Evolutionary conservation across 2,329 filamentous ascomycete genomes (phyloP).

Genomic region (Fusarium solani-melongenae): DNA sequence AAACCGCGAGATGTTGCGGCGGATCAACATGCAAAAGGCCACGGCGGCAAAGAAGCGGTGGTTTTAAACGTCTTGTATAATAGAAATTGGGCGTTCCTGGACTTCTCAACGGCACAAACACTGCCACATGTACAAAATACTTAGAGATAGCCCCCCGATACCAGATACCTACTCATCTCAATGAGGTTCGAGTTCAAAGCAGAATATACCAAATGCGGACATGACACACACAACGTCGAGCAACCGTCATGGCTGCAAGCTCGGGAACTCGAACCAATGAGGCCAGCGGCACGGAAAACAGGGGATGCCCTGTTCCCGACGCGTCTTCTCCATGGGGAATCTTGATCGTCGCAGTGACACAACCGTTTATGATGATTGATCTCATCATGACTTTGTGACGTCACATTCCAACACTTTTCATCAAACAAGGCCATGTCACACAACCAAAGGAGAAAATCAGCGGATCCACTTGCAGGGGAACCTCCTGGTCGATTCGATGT

Average conservation of each 20-base stretch:
- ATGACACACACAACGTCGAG: constrained; percentile 18
- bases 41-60: constrained; percentile 50
- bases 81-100: constrained; percentile 24
- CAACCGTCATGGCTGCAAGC: constrained; percentile 12
- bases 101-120: constrained; percentile 20
- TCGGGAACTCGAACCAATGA: constrained; percentile 15
- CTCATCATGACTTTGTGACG: constrained; percentile 38
- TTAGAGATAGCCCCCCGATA: constrained; percentile 19
- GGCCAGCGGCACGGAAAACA: neutral
- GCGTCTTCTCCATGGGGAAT: constrained; percentile 1
- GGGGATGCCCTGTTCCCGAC: neutral
- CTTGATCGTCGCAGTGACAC: constrained; percentile 28
- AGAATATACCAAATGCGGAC: constrained; percentile 35
- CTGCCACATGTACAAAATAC: constrained; percentile 34
- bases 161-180: constrained; percentile 43
- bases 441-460: constrained; percentile 7
- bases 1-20: constrained; percentile 65
- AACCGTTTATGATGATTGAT: constrained; percentile 19
- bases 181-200: constrained; percentile 35
- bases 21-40: constrained; percentile 62
- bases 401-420: constrained; percentile 13
- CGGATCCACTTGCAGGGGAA: constrained; percentile 26
- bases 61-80: constrained; percentile 29
- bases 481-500: constrained; percentile 11
- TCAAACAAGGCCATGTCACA: neutral